Conservation (phyloP, 768 basidiomycete genomes). For the Calvatia gigantea region DNA sequence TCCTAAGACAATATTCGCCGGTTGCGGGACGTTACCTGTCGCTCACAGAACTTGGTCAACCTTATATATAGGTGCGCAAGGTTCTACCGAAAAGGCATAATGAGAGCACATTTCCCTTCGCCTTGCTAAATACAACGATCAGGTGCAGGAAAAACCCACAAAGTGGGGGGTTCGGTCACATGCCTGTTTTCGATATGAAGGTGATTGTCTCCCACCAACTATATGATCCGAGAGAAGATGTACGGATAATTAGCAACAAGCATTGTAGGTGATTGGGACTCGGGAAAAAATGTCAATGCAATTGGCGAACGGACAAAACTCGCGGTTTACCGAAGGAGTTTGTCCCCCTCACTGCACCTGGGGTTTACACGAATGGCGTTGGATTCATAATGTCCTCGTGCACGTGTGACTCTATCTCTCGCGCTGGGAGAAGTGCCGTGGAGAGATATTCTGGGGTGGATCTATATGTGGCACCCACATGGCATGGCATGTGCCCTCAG, state of each 20-base stretch:
- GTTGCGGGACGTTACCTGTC: neutral
- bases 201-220: neutral
- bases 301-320: constrained; percentile 6
- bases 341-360: neutral
- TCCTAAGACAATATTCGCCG: neutral
- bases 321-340: neutral
- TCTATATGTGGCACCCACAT: no score
- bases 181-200: neutral
- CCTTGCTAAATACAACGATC: neutral
- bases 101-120: neutral
- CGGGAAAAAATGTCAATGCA: neutral
- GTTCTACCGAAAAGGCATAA: neutral
- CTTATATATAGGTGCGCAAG: neutral
- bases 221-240: neutral
- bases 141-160: neutral
- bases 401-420: neutral
- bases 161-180: constrained; percentile 4
- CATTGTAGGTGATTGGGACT: neutral
- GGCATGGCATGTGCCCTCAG: neutral
- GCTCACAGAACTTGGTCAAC: neutral
- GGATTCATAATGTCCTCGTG: neutral
- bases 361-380: neutral
- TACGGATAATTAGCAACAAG: neutral
- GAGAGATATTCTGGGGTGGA: neutral
- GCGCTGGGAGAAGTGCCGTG: neutral